Evolutionary conservation across 345 rosid genomes (phyloP).

Genomic region (Boechera divaricarpa): DNA sequence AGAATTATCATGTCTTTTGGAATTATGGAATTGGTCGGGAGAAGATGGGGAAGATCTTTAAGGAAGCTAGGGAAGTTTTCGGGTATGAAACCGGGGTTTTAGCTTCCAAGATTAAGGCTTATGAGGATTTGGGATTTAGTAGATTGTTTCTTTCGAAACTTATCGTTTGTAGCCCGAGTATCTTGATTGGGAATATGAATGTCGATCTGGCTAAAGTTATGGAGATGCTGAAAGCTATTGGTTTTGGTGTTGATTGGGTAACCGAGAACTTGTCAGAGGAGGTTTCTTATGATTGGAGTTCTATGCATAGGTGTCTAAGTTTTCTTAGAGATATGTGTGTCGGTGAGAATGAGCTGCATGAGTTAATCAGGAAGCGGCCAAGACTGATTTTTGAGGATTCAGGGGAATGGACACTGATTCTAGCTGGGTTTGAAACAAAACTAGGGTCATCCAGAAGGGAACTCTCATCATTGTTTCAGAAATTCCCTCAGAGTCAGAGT

Average conservation of each 20-base stretch:
- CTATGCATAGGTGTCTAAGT: constrained; percentile 50
- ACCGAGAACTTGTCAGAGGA: constrained; percentile 50
- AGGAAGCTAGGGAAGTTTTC: constrained; percentile 62
- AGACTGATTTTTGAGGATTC: constrained; percentile 64
- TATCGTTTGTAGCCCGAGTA: constrained; percentile 54
- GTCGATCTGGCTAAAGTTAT: constrained; percentile 52
- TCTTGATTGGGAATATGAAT: constrained; percentile 59
- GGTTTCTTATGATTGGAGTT: constrained; percentile 60
- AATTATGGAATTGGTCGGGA: constrained; percentile 54
- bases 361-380: constrained; percentile 55
- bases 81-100: constrained; percentile 54
- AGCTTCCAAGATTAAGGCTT: constrained; percentile 60
- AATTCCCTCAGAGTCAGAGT: constrained; percentile 50
- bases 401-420: constrained; percentile 52
- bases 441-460: constrained; percentile 58
- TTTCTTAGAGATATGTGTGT: constrained; percentile 47
- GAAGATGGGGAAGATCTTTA: constrained; percentile 65
- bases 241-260: constrained; percentile 58
- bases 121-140: constrained; percentile 62
- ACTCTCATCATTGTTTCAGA: constrained; percentile 54
- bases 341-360: constrained; percentile 46
- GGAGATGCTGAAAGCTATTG: constrained; percentile 53
- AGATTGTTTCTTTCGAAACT: constrained; percentile 50
- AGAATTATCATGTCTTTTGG: constrained; percentile 67
- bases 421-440: constrained; percentile 63